phyloP scores from a whole-genome alignment of 352 stramenopile species.

The Globisporangium paddicum region DNA sequence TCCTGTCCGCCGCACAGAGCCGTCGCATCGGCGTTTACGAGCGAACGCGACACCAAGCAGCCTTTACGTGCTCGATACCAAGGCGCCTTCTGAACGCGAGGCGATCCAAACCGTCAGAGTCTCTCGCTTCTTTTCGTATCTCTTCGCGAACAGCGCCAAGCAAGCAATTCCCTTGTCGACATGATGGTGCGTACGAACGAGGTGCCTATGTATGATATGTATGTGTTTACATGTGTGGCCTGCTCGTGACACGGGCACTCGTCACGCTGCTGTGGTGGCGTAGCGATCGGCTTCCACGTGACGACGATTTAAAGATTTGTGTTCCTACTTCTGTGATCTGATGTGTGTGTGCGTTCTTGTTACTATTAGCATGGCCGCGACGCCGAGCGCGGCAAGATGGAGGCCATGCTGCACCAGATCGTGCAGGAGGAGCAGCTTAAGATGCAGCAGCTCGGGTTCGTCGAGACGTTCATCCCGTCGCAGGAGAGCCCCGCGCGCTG shows the following conservation, averaged over 20 bases:
- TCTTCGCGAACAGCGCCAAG: neutral
- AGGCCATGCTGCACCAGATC: conserved; percentile 78
- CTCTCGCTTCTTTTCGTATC: too few relatives aligned
- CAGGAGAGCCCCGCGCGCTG: conserved; percentile 57
- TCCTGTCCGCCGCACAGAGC: too few relatives aligned
- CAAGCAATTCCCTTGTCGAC: neutral
- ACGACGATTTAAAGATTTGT: neutral
- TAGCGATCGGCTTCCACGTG: neutral
- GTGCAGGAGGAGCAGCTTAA: conserved; percentile 83
- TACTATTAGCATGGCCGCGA: conserved; percentile 10
- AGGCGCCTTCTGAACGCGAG: neutral
- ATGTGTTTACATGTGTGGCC: neutral
- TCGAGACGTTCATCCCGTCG: conserved; percentile 77
- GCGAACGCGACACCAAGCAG: too few relatives aligned
- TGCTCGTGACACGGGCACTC: neutral
- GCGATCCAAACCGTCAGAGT: neutral
- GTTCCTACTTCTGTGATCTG: neutral
- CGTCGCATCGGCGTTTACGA: too few relatives aligned
- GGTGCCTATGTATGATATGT: neutral
- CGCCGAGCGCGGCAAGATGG: conserved; percentile 61
- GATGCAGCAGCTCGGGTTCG: conserved; percentile 80
- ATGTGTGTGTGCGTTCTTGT: neutral
- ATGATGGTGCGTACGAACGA: conserved; percentile 5
- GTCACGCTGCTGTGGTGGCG: neutral
- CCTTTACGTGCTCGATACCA: neutral